phyloP scores from a whole-genome alignment of 1,139 yeast species.

The Diutina scorzettiae region DNA sequence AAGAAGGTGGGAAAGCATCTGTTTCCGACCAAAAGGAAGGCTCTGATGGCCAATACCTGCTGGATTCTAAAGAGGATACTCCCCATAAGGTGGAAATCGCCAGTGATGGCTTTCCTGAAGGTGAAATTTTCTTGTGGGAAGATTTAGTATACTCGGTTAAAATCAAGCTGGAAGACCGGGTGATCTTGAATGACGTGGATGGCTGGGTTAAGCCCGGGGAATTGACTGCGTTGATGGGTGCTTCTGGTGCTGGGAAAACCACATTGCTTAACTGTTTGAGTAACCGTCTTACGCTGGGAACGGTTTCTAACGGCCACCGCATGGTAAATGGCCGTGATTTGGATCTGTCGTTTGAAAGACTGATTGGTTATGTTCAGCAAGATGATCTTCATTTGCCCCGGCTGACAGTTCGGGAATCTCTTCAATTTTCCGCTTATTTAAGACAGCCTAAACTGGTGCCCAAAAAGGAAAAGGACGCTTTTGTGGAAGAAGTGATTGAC shows the following conservation, averaged over 20 bases:
- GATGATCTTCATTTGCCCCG: constrained; percentile 66
- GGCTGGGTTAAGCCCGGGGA: constrained; percentile 71
- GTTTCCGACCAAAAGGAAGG: background rate
- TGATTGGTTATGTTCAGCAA: constrained; percentile 77
- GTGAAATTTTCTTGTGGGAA: constrained; percentile 66
- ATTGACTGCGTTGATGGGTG: constrained; percentile 53
- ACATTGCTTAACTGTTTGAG: constrained; percentile 64
- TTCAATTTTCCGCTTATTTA: constrained; percentile 57
- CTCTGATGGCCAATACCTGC: background rate
- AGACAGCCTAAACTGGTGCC: constrained; percentile 54
- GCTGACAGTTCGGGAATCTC: constrained; percentile 70
- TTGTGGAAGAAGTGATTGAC: constrained; percentile 60
- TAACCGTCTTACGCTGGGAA: constrained; percentile 69
- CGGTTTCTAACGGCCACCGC: constrained; percentile 57
- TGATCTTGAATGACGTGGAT: constrained; percentile 56
- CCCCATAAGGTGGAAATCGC: background rate
- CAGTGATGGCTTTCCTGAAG: constrained; percentile 6
- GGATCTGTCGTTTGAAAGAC: constrained; percentile 65
- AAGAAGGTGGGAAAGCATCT: background rate
- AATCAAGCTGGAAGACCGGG: constrained; percentile 49
- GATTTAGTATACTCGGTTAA: constrained; percentile 51
- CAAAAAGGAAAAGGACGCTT: constrained; percentile 47
- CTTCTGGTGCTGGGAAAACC: constrained; percentile 84
- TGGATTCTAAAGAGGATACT: background rate
- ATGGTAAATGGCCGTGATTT: constrained; percentile 61